Evolutionary conservation across 1,139 yeast genomes (phyloP), one percentile per base, ranked within the genome.

Genomic region (Lodderomyces metapsilosis): DNA sequence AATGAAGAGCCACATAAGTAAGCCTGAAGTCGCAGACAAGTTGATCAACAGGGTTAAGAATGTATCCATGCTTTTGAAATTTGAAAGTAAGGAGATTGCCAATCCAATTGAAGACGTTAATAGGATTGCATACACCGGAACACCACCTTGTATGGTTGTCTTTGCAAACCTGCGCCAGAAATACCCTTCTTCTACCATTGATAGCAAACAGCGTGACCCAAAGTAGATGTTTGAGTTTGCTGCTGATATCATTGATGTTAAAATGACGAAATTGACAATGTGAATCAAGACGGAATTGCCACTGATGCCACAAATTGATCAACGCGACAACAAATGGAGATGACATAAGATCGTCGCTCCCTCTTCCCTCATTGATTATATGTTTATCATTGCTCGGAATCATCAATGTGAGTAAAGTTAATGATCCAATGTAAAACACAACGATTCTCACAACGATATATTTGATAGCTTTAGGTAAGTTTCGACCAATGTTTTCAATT

Each of bases 161-260:
- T 36, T 39, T 11, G 39, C 36, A 18, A 35, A 15, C n/a, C 21
- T 23, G 10, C 45, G 44, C 39, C 39, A 36, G 31, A 36, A 46
- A 42, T 41, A 39, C 5, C 40, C 44, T 25, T 43, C 34, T 37
- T 54, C 56, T 3, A 48, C 50, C 38, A 59, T 49, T 4, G 61
- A 51, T 15, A 54, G 41, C 21, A 60, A 46, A 37, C 58, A 56
- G 25, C 63, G 38, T 12, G 62, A 57, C 0, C 64, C 64, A 42
- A 56, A 57, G 46, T 58, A 58, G 8, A 60, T 53, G 37, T 59
- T 60, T 12, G 62, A 57, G 43, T 58, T 59, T n/a, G 63, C 63
- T 0, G 65, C 64, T 11, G 61, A 58, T 11, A 59, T 22, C 33
- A 59, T 52, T 9, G 61, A 55, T 5, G 51, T 39, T 18, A 58